A percentile compares a stretch with the other conserved stretches of the same genome.
These are phyloP conservation scores for Aphanocladium album DNA, from an alignment of 2,329 filamentous ascomycete species.

Conservation along the genomic window DNA sequence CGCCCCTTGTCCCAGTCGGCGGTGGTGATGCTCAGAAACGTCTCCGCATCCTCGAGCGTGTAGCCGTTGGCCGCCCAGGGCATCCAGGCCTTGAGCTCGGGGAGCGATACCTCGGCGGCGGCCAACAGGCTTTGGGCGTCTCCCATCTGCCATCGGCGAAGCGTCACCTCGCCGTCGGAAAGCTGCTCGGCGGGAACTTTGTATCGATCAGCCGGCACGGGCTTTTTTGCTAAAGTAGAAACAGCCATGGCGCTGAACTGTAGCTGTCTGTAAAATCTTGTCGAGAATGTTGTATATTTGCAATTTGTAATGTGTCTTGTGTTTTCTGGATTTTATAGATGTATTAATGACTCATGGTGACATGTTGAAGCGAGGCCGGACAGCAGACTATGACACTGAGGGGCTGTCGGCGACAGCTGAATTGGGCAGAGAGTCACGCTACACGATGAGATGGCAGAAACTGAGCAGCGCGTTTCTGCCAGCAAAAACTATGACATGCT, in stretches of 20 bases:
- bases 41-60: constrained; percentile 8
- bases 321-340: neutral
- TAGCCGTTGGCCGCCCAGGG: constrained; percentile 18
- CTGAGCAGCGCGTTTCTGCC: too few relatives aligned
- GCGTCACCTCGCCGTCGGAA: constrained; percentile 10
- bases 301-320: neutral
- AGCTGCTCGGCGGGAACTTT: constrained; percentile 11
- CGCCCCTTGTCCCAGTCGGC: constrained; percentile 13
- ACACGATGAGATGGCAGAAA: neutral
- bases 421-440: neutral
- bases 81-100: constrained; percentile 18
- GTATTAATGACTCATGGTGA: neutral
- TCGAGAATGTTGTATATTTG: neutral
- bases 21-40: constrained; percentile 7
- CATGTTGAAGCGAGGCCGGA: neutral
- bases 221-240: neutral
- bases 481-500: too few relatives aligned
- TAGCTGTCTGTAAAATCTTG: neutral
- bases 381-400: neutral
- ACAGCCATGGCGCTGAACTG: neutral
- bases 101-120: constrained; percentile 13
- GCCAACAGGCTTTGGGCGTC: constrained; percentile 12
- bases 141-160: constrained; percentile 15
- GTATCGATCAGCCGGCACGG: constrained; percentile 1
- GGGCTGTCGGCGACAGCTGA: neutral